Conservation (phyloP, 768 basidiomycete genomes). For the Tremella mesenterica region DNA sequence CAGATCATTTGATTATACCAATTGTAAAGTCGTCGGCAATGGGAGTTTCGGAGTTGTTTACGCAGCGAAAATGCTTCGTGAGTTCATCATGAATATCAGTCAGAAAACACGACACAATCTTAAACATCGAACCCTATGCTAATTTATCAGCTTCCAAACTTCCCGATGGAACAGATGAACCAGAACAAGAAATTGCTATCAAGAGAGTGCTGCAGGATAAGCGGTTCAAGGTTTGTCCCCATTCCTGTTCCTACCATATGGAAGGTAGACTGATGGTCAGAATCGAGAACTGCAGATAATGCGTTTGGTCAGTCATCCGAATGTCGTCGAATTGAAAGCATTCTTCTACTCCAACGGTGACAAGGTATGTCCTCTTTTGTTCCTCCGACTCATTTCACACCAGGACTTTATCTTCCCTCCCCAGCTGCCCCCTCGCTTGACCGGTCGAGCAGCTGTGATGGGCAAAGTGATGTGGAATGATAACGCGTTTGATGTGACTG, state of each 20-base stretch:
- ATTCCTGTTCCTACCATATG: neutral
- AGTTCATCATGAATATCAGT: no score
- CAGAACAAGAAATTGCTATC: conserved; percentile 75
- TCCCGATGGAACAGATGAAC: conserved; percentile 30
- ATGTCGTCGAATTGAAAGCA: conserved; percentile 92
- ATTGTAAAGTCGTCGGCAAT: conserved; percentile 96
- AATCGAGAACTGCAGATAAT: conserved; percentile 99
- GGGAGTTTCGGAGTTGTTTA: conserved; percentile 99
- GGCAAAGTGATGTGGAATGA: no score
- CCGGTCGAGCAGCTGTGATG: no score
- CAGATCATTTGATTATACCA: conserved; percentile 83
- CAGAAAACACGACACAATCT: no score
- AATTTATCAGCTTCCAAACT: conserved; percentile 18
- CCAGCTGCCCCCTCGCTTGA: no score
- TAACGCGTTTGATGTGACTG: no score
- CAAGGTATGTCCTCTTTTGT: conserved; percentile 58
- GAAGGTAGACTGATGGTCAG: conserved; percentile 48
- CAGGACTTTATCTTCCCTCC: no score
- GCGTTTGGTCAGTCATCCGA: conserved; percentile 91
- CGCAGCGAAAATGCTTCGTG: conserved; percentile 70
- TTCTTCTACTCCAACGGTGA: conserved; percentile 99
- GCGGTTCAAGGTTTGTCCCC: conserved; percentile 86
- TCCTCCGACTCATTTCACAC: neutral
- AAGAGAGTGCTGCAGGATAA: conserved; percentile 99
- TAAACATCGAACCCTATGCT: neutral